Percentiles rank a stretch among this genome's conserved stretches.
phyloP scores from a whole-genome alignment of 2,329 filamentous ascomycete species.

The Ascochyta lentis region DNA sequence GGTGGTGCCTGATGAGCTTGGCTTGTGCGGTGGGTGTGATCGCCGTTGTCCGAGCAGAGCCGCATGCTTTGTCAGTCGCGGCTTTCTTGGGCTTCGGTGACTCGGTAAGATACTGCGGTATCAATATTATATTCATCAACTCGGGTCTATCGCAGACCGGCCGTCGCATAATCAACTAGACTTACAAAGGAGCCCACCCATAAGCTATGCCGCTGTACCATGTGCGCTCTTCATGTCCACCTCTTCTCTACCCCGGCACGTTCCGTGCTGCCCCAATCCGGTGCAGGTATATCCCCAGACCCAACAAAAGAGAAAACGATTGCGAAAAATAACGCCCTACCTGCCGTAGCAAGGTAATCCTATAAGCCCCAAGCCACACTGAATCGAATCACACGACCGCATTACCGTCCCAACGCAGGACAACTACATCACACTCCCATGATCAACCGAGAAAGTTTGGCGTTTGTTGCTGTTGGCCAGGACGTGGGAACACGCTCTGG shows the following conservation, averaged over 20 bases:
- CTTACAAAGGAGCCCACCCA: slow-evolving; percentile 16
- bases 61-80: slow-evolving; percentile 1
- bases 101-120: slow-evolving; percentile 2
- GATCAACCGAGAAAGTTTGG: slow-evolving; percentile 40
- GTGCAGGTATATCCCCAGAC: slow-evolving; percentile 7
- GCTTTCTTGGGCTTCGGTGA: not conserved
- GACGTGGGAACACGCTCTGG: slow-evolving; percentile 84
- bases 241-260: not conserved
- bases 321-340: slow-evolving; percentile 6
- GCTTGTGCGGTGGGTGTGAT: not conserved
- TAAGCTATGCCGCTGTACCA: not conserved
- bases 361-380: not conserved
- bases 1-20: not conserved
- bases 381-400: slow-evolving; percentile 6
- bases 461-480: slow-evolving; percentile 57
- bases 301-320: slow-evolving; percentile 2
- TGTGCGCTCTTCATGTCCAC: not conserved
- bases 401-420: not conserved
- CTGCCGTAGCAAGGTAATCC: slow-evolving; percentile 6
- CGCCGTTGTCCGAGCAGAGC: slow-evolving; percentile 1
- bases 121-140: slow-evolving; percentile 13
- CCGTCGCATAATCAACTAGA: slow-evolving; percentile 7
- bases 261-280: not conserved
- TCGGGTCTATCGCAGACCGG: not conserved
- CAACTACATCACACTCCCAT: not conserved